Conservation (phyloP, 176 grass and related monocot genomes). For the Paspalum vaginatum region DNA sequence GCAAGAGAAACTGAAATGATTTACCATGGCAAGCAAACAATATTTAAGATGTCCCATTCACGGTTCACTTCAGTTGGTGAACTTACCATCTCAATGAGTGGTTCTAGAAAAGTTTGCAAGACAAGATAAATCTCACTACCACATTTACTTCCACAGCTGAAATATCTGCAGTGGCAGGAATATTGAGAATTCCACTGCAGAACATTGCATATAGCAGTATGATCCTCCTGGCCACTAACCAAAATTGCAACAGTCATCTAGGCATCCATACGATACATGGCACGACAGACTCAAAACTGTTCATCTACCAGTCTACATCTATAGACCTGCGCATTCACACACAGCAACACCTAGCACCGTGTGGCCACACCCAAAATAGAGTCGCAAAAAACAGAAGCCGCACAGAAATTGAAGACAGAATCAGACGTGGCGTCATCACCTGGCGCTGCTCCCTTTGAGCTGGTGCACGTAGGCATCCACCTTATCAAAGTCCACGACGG, state of each 20-base stretch:
- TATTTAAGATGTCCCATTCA: background rate
- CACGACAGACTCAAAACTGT: background rate
- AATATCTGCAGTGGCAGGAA: background rate
- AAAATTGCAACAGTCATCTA: background rate
- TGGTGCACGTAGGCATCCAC: conserved; percentile 82
- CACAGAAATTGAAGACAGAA: background rate
- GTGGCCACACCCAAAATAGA: background rate
- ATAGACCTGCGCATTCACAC: background rate
- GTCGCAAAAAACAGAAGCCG: background rate
- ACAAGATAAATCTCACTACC: background rate
- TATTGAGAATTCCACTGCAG: background rate
- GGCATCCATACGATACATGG: background rate
- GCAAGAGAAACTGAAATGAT: background rate
- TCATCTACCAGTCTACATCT: background rate
- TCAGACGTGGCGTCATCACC: conserved; percentile 39
- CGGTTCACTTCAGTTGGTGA: background rate
- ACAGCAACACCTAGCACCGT: background rate
- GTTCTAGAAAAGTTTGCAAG: background rate
- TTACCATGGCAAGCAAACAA: background rate
- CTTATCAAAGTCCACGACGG: conserved; percentile 67
- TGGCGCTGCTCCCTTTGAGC: conserved; percentile 88
- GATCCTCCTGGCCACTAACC: background rate
- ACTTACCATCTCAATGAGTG: background rate
- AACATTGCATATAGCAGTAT: background rate
- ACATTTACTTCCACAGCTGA: background rate